Base-by-base conservation (phyloP, 2,329 filamentous ascomycete species). In the Fonsecaea nubica region DNA sequence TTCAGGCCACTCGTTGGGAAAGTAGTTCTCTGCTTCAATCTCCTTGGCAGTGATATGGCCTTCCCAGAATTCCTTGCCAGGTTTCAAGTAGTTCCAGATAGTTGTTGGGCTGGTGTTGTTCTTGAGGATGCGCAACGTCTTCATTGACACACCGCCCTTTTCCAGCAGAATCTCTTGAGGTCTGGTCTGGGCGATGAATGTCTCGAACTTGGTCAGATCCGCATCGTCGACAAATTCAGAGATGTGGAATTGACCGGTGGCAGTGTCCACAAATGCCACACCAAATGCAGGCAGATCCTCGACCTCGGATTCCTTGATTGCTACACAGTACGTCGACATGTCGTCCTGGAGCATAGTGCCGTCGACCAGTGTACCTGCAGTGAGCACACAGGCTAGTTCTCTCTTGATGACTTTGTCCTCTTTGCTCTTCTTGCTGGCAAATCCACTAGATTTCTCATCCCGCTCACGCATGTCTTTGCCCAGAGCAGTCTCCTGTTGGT, bases 391-490 rank as follows among this genome's bases (percentile, higher is more conserved):
- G 1, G 93, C 90, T 40, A 99, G 83, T 78, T 99, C 93, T 76
- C 95, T 88, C 55, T 89, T 90, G 73, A 99, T 99, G 73, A 99
- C 89, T 78, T 98, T 97, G 77, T 97, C 93, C 38, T 89, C 90
- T 77, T 93, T 95, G 25, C 77, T 72, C 67, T 83, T 83, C 68
- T 78, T 82, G 45, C 74, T 79, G n/a, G 71, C 73, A 5, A 77
- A 80, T 7, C 45, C 63, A 32, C 9, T 62, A 30, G 66, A 57
- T 69, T 83, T 82, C 64, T 84, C 86, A 69, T 91, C 92, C 57
- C 94, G 87, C 78, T 99, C 95, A n/a, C 95, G 90, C 95, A 99
- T 98, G 78, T 99, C 94, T 77, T 99, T 99, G 65, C 90, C 93
- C 8, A 99, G 82, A 1, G 95, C 95, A 38, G 93, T 96, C 80